Evolutionary conservation across 345 rosid species (phyloP).

Genomic region (Orychophragmus violaceus): DNA sequence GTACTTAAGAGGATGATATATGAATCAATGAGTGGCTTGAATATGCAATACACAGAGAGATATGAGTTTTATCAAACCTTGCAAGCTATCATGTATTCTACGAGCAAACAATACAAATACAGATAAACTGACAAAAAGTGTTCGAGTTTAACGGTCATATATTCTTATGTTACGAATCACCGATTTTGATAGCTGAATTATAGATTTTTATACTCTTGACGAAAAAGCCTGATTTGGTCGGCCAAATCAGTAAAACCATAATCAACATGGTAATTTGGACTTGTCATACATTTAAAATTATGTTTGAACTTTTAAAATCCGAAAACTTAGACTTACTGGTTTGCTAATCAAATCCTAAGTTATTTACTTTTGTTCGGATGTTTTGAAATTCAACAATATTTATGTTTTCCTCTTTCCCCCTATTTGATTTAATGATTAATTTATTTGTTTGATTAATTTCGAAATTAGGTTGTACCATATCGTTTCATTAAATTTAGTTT

Average conservation of each 20-base stretch:
- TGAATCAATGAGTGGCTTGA: too few relatives aligned
- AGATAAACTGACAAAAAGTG: too few relatives aligned
- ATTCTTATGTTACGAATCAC: too few relatives aligned
- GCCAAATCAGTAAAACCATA: background rate
- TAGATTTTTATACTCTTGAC: too few relatives aligned
- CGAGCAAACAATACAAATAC: too few relatives aligned
- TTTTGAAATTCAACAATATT: background rate
- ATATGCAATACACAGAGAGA: too few relatives aligned
- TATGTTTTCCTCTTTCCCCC: background rate
- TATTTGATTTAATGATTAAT: background rate
- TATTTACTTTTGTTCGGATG: background rate
- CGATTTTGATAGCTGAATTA: too few relatives aligned
- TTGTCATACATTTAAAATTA: background rate
- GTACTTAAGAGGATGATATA: too few relatives aligned
- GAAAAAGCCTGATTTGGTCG: background rate
- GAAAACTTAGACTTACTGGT: background rate
- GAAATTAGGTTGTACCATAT: background rate
- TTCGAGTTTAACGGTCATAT: too few relatives aligned
- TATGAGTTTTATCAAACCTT: too few relatives aligned
- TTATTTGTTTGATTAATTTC: background rate
- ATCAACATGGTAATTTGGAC: background rate
- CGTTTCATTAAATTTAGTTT: background rate
- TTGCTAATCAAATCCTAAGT: background rate
- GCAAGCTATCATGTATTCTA: too few relatives aligned
- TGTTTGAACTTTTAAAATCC: background rate